Percentiles rank a stretch among this genome's conserved stretches.
These are phyloP conservation scores for Scolecobasidium constrictum DNA, from an alignment of 2,329 filamentous ascomycete genomes.

Conservation along the genomic window DNA sequence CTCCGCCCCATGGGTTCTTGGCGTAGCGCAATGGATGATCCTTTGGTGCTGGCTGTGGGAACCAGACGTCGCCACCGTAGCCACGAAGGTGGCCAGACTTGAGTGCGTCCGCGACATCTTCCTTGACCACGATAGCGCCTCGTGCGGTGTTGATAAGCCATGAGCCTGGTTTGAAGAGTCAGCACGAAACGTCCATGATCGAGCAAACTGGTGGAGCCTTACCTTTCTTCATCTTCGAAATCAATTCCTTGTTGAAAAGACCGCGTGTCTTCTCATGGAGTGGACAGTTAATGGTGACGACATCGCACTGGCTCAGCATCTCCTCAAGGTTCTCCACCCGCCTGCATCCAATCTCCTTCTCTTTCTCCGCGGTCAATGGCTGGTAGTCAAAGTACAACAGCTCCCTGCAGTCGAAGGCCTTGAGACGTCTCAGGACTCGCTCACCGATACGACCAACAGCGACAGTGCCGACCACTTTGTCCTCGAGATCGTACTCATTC, in stretches of 20 bases:
- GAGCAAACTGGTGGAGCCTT: slow-evolving; percentile 19
- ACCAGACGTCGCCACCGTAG: slow-evolving; percentile 88
- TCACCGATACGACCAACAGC: slow-evolving; percentile 96
- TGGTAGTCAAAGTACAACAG: slow-evolving; percentile 99
- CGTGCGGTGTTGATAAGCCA: slow-evolving; percentile 99
- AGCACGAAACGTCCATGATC: slow-evolving; percentile 4
- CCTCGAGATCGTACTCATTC: slow-evolving; percentile 96
- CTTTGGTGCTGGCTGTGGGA: slow-evolving; percentile 89
- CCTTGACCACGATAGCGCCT: slow-evolving; percentile 98
- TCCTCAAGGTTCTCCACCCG: slow-evolving; percentile 85
- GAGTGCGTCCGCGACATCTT: slow-evolving; percentile 90
- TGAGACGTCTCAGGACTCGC: slow-evolving; percentile 90
- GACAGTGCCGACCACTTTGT: slow-evolving; percentile 95
- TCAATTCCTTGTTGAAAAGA: slow-evolving; percentile 97
- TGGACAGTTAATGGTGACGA: slow-evolving; percentile 97
- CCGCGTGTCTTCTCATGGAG: slow-evolving; percentile 96
- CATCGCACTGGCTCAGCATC: slow-evolving; percentile 85
- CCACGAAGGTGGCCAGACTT: slow-evolving; percentile 83
- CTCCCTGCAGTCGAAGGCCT: slow-evolving; percentile 99
- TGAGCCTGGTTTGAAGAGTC: slow-evolving; percentile 44
- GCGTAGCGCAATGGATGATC: slow-evolving; percentile 89
- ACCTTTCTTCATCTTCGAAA: slow-evolving; percentile 98
- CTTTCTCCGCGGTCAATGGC: slow-evolving; percentile 70
- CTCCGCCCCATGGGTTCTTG: slow-evolving; percentile 90
- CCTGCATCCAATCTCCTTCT: slow-evolving; percentile 92